phyloP scores from a whole-genome alignment of 2,329 filamentous ascomycete genomes.

The Emmonsiellopsis sp. region DNA sequence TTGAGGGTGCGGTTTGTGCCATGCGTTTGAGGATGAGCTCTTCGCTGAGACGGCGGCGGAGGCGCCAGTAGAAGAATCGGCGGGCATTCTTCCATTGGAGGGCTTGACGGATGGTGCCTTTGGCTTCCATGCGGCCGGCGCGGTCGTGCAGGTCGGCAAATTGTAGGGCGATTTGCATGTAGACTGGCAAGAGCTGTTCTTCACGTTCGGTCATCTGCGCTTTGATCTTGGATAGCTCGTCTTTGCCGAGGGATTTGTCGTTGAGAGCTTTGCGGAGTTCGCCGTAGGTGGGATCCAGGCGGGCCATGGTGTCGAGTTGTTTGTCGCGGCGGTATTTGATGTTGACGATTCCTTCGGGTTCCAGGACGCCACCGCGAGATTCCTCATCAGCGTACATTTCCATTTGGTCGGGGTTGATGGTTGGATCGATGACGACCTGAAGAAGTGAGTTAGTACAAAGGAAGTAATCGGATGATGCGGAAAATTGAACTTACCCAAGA shows the following conservation, averaged over 20 bases:
- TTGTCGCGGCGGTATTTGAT: slow-evolving; percentile 98
- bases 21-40: slow-evolving; percentile 95
- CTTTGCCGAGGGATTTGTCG: slow-evolving; percentile 58
- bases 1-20: slow-evolving; percentile 36
- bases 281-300: slow-evolving; percentile 76
- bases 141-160: slow-evolving; percentile 97
- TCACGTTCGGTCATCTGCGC: slow-evolving; percentile 76
- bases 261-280: slow-evolving; percentile 71
- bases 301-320: slow-evolving; percentile 95
- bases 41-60: slow-evolving; percentile 91
- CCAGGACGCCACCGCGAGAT: slow-evolving; percentile 88
- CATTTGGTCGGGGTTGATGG: slow-evolving; percentile 94
- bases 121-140: slow-evolving; percentile 94
- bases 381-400: slow-evolving; percentile 99
- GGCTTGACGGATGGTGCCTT: slow-evolving; percentile 78
- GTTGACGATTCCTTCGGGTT: slow-evolving; percentile 94
- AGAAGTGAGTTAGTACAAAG: slow-evolving; percentile 19
- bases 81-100: slow-evolving; percentile 83
- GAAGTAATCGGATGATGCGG: not conserved
- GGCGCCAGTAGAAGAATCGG: slow-evolving; percentile 99
- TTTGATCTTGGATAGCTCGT: slow-evolving; percentile 72
- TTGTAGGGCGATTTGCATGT: slow-evolving; percentile 89
- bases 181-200: slow-evolving; percentile 81
- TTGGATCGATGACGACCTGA: slow-evolving; percentile 89
- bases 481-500: slow-evolving; percentile 60